Evolutionary conservation across 2,329 filamentous ascomycete genomes (phyloP).

Genomic region (Microdochium trichocladiopsis): DNA sequence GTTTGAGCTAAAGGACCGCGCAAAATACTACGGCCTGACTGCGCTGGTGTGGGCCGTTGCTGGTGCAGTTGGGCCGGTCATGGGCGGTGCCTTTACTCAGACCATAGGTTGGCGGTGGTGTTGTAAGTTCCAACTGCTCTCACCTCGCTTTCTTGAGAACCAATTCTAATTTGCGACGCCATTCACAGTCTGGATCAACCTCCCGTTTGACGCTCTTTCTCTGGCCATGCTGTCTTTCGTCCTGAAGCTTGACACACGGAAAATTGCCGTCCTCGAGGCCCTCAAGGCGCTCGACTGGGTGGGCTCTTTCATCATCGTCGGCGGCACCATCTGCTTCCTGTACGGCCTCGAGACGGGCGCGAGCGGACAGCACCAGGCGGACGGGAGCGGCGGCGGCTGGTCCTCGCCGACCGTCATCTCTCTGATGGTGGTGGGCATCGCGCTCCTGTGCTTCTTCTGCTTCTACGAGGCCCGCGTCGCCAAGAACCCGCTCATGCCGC

Average conservation of each 20-base stretch:
- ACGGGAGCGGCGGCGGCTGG: slow-evolving; percentile 28
- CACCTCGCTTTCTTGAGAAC: not conserved
- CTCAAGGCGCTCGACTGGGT: slow-evolving; percentile 42
- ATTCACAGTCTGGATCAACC: slow-evolving; percentile 40
- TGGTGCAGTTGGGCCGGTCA: slow-evolving; percentile 44
- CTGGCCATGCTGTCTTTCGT: slow-evolving; percentile 45
- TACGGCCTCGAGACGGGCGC: slow-evolving; percentile 55
- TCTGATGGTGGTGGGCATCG: slow-evolving; percentile 40
- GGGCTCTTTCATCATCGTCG: slow-evolving; percentile 48
- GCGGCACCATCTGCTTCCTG: slow-evolving; percentile 50
- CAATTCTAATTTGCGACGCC: too few species aligned
- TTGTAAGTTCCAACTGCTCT: slow-evolving; percentile 27
- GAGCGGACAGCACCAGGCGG: slow-evolving; percentile 35
- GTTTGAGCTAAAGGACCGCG: slow-evolving; percentile 23
- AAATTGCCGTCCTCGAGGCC: slow-evolving; percentile 44
- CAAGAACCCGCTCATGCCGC: slow-evolving; percentile 49
- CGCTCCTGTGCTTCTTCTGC: slow-evolving; percentile 34
- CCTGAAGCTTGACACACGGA: slow-evolving; percentile 49
- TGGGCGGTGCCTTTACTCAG: slow-evolving; percentile 51
- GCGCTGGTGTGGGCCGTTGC: slow-evolving; percentile 50
- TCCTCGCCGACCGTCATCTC: slow-evolving; percentile 42
- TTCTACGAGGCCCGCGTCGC: slow-evolving; percentile 47
- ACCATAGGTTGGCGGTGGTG: slow-evolving; percentile 49
- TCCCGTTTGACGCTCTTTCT: slow-evolving; percentile 30
- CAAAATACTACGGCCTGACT: slow-evolving; percentile 45